Base-by-base conservation (phyloP, 306 rosid species). In the Dryas octopetala region DNA sequence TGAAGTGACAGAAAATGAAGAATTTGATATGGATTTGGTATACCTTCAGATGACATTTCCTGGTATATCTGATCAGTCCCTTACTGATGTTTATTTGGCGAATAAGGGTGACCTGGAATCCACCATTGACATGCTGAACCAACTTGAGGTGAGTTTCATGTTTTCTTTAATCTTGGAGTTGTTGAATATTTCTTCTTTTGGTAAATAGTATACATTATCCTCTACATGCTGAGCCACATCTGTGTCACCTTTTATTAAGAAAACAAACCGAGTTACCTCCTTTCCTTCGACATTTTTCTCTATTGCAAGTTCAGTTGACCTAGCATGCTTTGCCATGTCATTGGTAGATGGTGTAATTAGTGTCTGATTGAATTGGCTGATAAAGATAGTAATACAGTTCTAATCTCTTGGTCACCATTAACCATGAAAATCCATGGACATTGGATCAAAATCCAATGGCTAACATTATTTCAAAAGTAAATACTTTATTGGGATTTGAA, bases 91-190 rank as follows among this genome's bases (percentile, higher is more conserved):
- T 72, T 93, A 88, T 79, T 51, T 80, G 51, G 88, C 85, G 6
- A 89, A 88, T 69, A 65, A 62, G 23, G 89, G 90, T 60, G 96
- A 93, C 74, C 17, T 93, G 66, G 92, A 85, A 5, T 89, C 91
- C 66, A 79, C 96, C 26, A 49, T 89, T 47, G 96, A 91, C 80
- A 91, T 89, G 98, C 84, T 93, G 84, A 85, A 38, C 81, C 96
- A 85, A 60, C 98, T 93, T 66, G 96, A 89, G 98, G 98, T 93
- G 76, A 41, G 16, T 70, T 59, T 9, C 62, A 2, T 41, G 69
- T 50, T 40, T 63, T 68, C 0, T 75, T 4, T 44, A 16, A 26
- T 19, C 52, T 51, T 7, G 48, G 48, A 19, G 44, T 32, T 26
- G 64, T 61, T 52, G 17, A 38, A 41, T 68, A 60, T 0, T 0